Evolutionary conservation across 331 rosid species (phyloP).

Genomic region (Malus hybrid): DNA sequence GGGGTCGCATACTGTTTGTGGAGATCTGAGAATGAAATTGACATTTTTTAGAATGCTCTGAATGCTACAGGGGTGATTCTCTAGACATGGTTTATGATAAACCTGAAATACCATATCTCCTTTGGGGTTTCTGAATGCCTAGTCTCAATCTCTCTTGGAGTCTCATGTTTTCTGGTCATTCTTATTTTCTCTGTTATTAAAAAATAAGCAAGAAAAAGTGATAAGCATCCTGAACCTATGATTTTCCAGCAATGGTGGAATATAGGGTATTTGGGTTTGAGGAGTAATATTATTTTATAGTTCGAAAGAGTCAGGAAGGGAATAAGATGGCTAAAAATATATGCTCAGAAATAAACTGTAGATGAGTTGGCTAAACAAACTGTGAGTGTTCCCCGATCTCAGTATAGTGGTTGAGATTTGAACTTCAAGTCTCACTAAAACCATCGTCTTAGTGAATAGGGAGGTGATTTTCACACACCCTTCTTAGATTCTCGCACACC

Average conservation of each 20-base stretch:
- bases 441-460: not conserved
- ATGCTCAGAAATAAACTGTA: not conserved
- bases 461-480: too few relatives aligned
- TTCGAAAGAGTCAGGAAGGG: not conserved
- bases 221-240: not conserved
- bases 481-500: too few relatives aligned
- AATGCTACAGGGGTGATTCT: not conserved
- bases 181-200: not conserved
- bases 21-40: not conserved
- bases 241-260: not conserved
- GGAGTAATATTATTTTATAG: not conserved
- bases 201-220: not conserved
- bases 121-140: not conserved
- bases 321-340: not conserved
- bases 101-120: not conserved
- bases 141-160: not conserved
- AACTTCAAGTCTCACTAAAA: not conserved
- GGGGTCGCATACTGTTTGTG: not conserved
- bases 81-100: not conserved
- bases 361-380: not conserved
- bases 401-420: constrained; percentile 3
- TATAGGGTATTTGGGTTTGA: not conserved
- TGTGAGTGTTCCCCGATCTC: not conserved
- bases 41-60: not conserved
- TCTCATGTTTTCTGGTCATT: not conserved